Evolutionary conservation across 305 asterid genomes (phyloP).

Genomic region (Fraxinus platypoda): DNA sequence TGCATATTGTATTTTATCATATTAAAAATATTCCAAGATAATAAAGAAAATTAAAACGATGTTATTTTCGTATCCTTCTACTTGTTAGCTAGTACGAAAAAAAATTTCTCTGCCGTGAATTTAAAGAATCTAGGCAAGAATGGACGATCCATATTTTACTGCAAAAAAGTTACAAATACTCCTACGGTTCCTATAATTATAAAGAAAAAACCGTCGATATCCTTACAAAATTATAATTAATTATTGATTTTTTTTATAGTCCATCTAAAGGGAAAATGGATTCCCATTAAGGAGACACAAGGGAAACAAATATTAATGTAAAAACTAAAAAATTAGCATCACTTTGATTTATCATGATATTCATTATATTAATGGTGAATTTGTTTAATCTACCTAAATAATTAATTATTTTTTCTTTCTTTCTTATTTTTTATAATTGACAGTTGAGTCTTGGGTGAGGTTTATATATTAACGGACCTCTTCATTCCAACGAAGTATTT

Average conservation of each 20-base stretch:
- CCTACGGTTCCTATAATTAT: too few relatives aligned
- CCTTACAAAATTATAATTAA: neutral
- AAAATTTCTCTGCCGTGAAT: neutral
- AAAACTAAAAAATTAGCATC: conserved; percentile 9
- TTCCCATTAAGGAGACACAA: conserved; percentile 17
- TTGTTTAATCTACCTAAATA: neutral
- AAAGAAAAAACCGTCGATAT: neutral
- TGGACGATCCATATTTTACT: neutral
- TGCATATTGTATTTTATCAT: neutral
- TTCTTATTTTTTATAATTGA: neutral
- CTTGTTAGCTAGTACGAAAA: neutral
- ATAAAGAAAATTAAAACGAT: neutral
- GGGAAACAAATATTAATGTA: neutral
- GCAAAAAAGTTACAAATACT: neutral
- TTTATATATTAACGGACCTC: neutral
- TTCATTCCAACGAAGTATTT: neutral
- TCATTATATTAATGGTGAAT: conserved; percentile 11
- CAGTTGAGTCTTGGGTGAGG: conserved; percentile 8
- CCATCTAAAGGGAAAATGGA: conserved; percentile 1
- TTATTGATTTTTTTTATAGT: neutral
- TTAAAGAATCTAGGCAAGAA: neutral
- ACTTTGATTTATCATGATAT: conserved; percentile 12
- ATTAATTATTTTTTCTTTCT: neutral
- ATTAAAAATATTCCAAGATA: neutral
- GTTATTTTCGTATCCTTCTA: neutral